Evolutionary conservation across 192 early-diverging fungal species (phyloP).

Genomic region (Podila epicladia): DNA sequence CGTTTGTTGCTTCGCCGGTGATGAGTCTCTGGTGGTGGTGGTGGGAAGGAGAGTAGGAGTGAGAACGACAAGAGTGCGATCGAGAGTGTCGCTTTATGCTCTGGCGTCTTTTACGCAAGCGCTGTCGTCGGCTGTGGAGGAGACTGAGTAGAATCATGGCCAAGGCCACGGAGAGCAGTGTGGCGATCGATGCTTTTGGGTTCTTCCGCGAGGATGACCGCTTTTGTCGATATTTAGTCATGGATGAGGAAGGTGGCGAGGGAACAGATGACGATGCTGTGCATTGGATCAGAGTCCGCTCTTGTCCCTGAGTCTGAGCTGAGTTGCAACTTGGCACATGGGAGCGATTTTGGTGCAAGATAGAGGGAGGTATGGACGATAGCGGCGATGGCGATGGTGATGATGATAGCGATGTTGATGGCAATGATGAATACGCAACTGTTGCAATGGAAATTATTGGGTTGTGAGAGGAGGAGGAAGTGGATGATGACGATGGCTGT

Average conservation of each 20-base stretch:
- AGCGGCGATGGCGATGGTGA: neutral
- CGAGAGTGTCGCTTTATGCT: neutral
- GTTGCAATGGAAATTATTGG: neutral
- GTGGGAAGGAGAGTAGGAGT: neutral
- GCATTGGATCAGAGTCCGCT: neutral
- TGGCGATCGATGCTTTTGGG: conserved; percentile 16
- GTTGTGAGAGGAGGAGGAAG: too few species aligned
- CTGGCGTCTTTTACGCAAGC: neutral
- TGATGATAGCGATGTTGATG: neutral
- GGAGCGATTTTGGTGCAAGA: too few species aligned
- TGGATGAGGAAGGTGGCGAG: neutral
- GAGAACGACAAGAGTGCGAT: neutral
- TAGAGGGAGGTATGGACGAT: too few species aligned
- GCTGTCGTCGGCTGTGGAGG: conserved; percentile 21
- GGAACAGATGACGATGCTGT: neutral
- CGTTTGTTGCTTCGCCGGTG: too few species aligned
- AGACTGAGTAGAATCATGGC: conserved; percentile 42
- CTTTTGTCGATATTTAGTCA: neutral
- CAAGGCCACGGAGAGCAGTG: conserved; percentile 40
- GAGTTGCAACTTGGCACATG: neutral
- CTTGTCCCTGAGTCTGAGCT: neutral
- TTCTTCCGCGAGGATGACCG: neutral
- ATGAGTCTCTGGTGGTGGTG: too few species aligned
- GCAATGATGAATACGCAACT: neutral
- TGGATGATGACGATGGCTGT: too few species aligned